A percentile compares a stretch with the other conserved stretches of the same genome.
Conservation (phyloP, 192 early-diverging fungal genomes). For the Ramicandelaber brevisporus region DNA sequence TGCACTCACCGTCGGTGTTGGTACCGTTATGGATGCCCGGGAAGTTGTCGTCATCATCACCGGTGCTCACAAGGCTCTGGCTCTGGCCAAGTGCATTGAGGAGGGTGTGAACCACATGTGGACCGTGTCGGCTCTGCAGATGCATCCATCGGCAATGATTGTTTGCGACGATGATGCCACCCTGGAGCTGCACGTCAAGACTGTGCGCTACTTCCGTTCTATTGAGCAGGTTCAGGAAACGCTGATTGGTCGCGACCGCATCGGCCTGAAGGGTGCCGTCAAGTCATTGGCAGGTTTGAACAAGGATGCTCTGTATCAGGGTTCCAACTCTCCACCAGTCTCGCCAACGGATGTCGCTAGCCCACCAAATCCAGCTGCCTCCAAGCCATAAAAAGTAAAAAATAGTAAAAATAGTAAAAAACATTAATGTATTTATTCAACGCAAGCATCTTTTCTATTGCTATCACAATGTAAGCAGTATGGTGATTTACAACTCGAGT, state of each 20-base stretch:
- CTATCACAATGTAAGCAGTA: too few species aligned
- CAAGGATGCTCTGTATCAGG: too few species aligned
- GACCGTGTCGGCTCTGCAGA: conserved; percentile 66
- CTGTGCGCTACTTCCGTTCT: conserved; percentile 67
- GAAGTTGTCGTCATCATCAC: conserved; percentile 69
- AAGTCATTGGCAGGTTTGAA: conserved; percentile 2
- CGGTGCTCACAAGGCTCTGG: conserved; percentile 60
- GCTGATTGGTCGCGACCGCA: conserved; percentile 42
- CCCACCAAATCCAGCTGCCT: too few species aligned
- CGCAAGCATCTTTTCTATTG: too few species aligned
- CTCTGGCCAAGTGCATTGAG: conserved; percentile 61
- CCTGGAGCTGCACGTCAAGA: conserved; percentile 70
- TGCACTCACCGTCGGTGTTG: conserved; percentile 68
- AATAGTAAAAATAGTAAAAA: too few species aligned
- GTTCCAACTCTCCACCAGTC: too few species aligned
- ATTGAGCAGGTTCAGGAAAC: conserved; percentile 62
- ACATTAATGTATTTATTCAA: too few species aligned
- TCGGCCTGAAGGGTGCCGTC: conserved; percentile 35
- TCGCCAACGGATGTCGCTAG: too few species aligned
- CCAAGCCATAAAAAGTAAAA: too few species aligned
- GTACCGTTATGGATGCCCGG: conserved; percentile 67
- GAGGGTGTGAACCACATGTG: conserved; percentile 76
- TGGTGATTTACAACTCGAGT: too few species aligned
- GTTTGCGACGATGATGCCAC: conserved; percentile 76
- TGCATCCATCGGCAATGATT: conserved; percentile 52